These are phyloP conservation scores for Naumovozyma baii DNA, from an alignment of 805 yeast species.

Conservation along the genomic window DNA sequence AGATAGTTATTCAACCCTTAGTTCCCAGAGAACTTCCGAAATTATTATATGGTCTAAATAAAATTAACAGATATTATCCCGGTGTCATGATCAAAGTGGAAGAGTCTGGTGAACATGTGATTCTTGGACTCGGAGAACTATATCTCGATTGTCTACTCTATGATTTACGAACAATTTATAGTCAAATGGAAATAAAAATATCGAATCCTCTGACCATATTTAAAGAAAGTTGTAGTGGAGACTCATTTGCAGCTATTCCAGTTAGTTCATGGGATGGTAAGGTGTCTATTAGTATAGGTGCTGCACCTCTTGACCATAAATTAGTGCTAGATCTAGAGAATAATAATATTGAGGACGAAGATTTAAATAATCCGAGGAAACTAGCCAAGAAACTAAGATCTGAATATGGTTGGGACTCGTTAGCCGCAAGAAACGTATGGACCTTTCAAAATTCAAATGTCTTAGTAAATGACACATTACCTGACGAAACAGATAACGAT, in stretches of 20 bases:
- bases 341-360: slow-evolving; percentile 5
- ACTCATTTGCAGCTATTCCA: slow-evolving; percentile 59
- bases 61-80: slow-evolving; percentile 51
- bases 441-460: slow-evolving; percentile 59
- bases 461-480: slow-evolving; percentile 61
- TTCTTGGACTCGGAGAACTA: slow-evolving; percentile 79
- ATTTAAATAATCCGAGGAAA: slow-evolving; percentile 30
- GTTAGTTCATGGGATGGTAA: slow-evolving; percentile 46
- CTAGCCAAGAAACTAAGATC: slow-evolving; percentile 47
- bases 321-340: slow-evolving; percentile 32
- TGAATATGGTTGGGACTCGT: slow-evolving; percentile 68
- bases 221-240: slow-evolving; percentile 62
- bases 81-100: slow-evolving; percentile 65
- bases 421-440: slow-evolving; percentile 79
- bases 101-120: slow-evolving; percentile 78
- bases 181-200: slow-evolving; percentile 62
- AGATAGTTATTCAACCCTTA: slow-evolving; percentile 75
- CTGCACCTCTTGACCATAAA: slow-evolving; percentile 59
- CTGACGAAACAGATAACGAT: slow-evolving; percentile 57
- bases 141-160: slow-evolving; percentile 75
- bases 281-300: slow-evolving; percentile 52
- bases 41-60: slow-evolving; percentile 59
- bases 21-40: slow-evolving; percentile 71
- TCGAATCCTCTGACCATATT: slow-evolving; percentile 79
- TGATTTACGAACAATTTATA: slow-evolving; percentile 58